These are phyloP conservation scores for Mucor circinelloides DNA, from an alignment of 371 early-diverging fungal species.

Conservation along the genomic window DNA sequence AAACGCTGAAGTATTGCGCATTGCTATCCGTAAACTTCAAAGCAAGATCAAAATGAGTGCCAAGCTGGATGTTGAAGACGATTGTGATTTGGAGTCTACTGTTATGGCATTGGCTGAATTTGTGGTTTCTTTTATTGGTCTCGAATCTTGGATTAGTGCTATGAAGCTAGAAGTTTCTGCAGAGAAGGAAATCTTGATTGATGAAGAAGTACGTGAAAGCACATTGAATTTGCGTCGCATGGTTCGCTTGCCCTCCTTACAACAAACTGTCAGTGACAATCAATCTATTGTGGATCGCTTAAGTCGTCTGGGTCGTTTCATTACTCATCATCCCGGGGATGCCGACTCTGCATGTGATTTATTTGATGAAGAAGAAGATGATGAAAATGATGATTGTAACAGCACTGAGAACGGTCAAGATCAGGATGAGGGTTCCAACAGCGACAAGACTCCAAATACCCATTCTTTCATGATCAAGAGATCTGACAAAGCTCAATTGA, in stretches of 20 bases:
- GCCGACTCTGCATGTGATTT: constrained; percentile 37
- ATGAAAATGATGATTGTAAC: background rate
- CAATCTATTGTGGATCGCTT: constrained; percentile 34
- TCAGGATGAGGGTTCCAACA: background rate
- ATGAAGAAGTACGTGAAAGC: constrained; percentile 8
- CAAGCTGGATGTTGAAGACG: background rate
- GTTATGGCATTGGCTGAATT: constrained; percentile 42
- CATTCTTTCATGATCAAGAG: constrained; percentile 14
- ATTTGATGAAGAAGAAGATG: constrained; percentile 11
- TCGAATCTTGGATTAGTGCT: constrained; percentile 46
- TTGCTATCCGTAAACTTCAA: constrained; percentile 8
- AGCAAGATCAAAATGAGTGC: background rate
- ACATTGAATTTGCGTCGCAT: constrained; percentile 34
- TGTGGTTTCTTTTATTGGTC: constrained; percentile 34
- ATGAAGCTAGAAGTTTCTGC: constrained; percentile 15
- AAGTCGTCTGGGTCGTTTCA: constrained; percentile 28
- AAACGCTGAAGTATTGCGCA: constrained; percentile 20
- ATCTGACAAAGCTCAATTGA: constrained; percentile 39
- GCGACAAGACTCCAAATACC: constrained; percentile 4
- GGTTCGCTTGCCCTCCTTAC: constrained; percentile 25
- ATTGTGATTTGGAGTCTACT: constrained; percentile 24
- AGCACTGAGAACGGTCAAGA: background rate
- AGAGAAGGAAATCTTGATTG: constrained; percentile 15
- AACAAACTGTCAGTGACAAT: constrained; percentile 8
- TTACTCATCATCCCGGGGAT: constrained; percentile 26